Evolutionary conservation across 495 filamentous ascomycete genomes (phyloP), one percentile per base, ranked within the genome.

Genomic region (Aeminium ludgeri): DNA sequence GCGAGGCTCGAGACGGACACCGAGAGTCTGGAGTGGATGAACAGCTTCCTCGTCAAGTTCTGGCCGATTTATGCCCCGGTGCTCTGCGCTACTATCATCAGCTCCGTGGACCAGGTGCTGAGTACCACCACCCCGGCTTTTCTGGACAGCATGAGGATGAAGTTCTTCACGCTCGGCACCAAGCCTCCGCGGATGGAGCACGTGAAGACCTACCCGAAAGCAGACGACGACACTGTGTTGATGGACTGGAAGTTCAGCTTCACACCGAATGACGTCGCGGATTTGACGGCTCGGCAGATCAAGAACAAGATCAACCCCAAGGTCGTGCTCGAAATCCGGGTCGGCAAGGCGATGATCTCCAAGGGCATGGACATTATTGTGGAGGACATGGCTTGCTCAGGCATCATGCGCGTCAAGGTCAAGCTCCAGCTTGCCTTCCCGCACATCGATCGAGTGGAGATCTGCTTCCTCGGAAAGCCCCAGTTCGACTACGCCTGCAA

Each of bases 221-320:
- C 83, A 10, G 82, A 94, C 34, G 84, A 94, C 34, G 87, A 99
- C 52, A 80, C 80, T 40, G 82, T 99, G 31, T 71, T 96, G 40
- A 99, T 96, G 91, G 89, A 99, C 55, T 99, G 89, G 89, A 86
- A 92, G 50, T 96, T 99, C 62, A 95, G 86, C 64, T 99, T 99
- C 60, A 96, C 82, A 0, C 89, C 89, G 7, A 95, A 87, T 50
- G 89, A 99, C 58, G 80, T 69, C 8, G 74, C 80, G 44, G 89
- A 99, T 61, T 68, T 99, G 68, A 99, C 89, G 4, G 65, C 75
- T 16, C 76, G 79, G 33, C 89, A 99, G 54, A 57, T 91, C 49
- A 89, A 84, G 63, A 81, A 87, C 60, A 95, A 91, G 63, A 69
- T 95, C 57, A 95, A 99, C 57, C 89, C 89, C 7, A 99, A 96